Base-by-base conservation (phyloP, 139 green algal species). In the Pseudopediastrum boryanum region DNA sequence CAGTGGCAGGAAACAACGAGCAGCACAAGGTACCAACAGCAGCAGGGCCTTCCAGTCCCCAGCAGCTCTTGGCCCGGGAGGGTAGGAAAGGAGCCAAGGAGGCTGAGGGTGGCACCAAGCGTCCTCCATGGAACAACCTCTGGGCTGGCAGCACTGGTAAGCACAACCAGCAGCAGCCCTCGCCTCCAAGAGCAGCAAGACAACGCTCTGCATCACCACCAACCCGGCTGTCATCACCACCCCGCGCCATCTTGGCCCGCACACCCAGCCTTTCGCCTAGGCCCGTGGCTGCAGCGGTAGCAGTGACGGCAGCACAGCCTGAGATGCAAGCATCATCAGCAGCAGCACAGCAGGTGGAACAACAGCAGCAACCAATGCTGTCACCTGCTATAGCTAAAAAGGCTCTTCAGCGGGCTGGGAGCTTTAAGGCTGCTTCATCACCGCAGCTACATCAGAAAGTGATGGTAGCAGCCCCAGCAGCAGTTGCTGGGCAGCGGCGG, bases 311-410 rank as follows among this genome's bases (percentile, higher is more conserved):
- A 23, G n/a, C 67, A 62, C 10, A 62, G 67, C 42, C 58, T 7
- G 65, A 29, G 61, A 29, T 25, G 25, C n/a, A 29, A 19, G n/a
- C 67, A 75, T 44, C 67, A 63, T 44, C 44, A 63, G 44, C 69
- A 65, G 69, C 69, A 77, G 48, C 43, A 33, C 69, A 65, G 69
- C 69, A 77, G 48, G 50, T 36, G 44, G 6, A 35, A 33, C 59
- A 66, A 3, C 58, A 66, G 58, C 58, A 66, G 25, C 51, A 4
- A 4, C 10, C 5, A 3, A 39, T 54, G 64, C 4, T 58, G 65
- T n/a, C 65, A 73, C 8, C 2, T n/a, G 38, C 3, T 58, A 27
- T 46, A 69, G 35, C 2, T 16, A 21, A 46, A 41, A 36, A 4
- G 12, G 6, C 35, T 7, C 19, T 35, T 46, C 27, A 44, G 59